phyloP scores from a whole-genome alignment of 768 basidiomycete genomes.

The Russula virescens region DNA sequence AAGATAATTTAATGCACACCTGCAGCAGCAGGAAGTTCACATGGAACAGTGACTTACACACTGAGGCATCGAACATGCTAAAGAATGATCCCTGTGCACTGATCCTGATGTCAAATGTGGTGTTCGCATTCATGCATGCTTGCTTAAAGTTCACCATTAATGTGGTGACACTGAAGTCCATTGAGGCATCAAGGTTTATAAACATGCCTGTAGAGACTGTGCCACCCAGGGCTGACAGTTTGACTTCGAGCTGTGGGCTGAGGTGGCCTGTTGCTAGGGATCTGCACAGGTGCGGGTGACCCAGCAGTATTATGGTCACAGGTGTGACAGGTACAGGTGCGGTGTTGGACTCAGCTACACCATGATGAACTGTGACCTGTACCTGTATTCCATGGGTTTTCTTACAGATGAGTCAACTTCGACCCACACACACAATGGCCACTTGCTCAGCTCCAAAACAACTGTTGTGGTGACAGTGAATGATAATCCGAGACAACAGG shows the following conservation, averaged over 20 bases:
- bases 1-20: not conserved
- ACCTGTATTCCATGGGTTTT: too few species aligned
- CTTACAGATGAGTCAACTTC: too few species aligned
- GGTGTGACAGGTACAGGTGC: too few species aligned
- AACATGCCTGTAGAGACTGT: not conserved
- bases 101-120: not conserved
- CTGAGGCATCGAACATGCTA: not conserved
- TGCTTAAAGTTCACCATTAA: not conserved
- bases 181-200: conserved; percentile 12
- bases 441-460: too few species aligned
- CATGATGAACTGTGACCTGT: too few species aligned
- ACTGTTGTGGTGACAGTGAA: too few species aligned
- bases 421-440: too few species aligned
- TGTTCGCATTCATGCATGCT: conserved; percentile 9
- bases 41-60: not conserved
- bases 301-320: too few species aligned
- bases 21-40: not conserved
- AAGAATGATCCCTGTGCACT: not conserved
- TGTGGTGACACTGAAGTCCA: not conserved
- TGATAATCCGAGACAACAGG: too few species aligned
- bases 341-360: too few species aligned
- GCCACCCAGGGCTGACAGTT: not conserved
- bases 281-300: too few species aligned
- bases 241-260: conserved; percentile 34
- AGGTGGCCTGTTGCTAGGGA: conserved; percentile 46